Evolutionary conservation across 2,329 filamentous ascomycete species (phyloP).

Genomic region (Colletotrichum incanum): DNA sequence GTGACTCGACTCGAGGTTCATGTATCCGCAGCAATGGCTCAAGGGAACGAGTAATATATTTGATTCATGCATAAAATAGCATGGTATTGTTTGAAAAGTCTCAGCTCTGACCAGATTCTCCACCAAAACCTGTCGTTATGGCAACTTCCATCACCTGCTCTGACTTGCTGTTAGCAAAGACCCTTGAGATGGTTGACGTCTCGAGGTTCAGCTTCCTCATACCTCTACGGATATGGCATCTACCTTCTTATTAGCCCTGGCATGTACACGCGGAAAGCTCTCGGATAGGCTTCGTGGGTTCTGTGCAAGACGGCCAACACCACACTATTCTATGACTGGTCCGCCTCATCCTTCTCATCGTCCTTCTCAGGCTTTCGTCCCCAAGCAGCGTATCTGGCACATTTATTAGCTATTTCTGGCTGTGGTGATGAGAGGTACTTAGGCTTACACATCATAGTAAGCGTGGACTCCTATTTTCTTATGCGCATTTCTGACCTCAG

Average conservation of each 20-base stretch:
- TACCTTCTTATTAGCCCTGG: neutral
- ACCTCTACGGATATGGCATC: neutral
- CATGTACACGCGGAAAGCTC: no score
- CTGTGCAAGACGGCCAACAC: neutral
- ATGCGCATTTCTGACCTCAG: slow-evolving; percentile 53
- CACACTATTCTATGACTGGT: neutral
- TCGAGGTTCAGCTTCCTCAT: neutral
- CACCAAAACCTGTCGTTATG: no score
- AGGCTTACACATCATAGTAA: slow-evolving; percentile 56
- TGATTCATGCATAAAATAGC: no score
- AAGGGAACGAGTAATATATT: no score
- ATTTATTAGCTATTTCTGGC: neutral
- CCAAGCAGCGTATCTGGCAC: slow-evolving; percentile 12
- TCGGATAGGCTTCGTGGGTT: neutral
- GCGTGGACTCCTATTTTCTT: slow-evolving; percentile 53
- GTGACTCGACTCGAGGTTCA: no score
- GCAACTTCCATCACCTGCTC: no score
- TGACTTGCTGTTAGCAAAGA: no score
- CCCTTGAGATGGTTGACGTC: neutral
- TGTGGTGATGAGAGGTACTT: no score
- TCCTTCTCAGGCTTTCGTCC: slow-evolving; percentile 26
- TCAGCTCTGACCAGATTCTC: no score
- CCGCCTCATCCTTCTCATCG: slow-evolving; percentile 5
- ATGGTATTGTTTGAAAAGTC: no score
- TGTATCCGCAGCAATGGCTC: no score